These are phyloP conservation scores for Rhizophagus sp. DNA, from an alignment of 192 early-diverging fungal genomes.

Conservation along the genomic window DNA sequence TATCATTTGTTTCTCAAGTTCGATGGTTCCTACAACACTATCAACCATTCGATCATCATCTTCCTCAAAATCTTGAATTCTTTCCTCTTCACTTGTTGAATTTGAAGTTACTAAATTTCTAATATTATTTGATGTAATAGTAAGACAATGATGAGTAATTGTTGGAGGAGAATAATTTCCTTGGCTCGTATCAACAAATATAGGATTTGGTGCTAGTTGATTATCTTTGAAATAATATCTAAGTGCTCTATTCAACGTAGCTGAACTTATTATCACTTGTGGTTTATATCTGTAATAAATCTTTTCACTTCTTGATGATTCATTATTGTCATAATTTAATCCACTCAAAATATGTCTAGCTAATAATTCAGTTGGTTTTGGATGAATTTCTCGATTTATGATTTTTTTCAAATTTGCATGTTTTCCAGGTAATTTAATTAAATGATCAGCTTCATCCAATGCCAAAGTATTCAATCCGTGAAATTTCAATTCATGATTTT, in stretches of 20 bases:
- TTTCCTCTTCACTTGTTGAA: background rate
- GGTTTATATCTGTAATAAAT: constrained; percentile 22
- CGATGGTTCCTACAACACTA: constrained; percentile 43
- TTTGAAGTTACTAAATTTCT: constrained; percentile 43
- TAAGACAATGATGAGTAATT: constrained; percentile 54
- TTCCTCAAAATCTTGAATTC: constrained; percentile 37
- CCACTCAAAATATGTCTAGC: constrained; percentile 33
- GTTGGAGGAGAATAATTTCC: constrained; percentile 38
- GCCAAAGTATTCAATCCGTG: constrained; percentile 40
- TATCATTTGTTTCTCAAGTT: constrained; percentile 42
- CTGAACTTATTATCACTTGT: constrained; percentile 66
- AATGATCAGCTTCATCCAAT: constrained; percentile 59
- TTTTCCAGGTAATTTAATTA: constrained; percentile 51
- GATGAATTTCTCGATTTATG: constrained; percentile 39
- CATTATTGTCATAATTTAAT: background rate
- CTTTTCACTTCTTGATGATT: background rate
- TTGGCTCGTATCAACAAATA: constrained; percentile 60
- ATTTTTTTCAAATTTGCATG: constrained; percentile 47
- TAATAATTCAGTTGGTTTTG: constrained; percentile 49
- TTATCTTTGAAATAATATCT: constrained; percentile 56
- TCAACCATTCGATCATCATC: constrained; percentile 54
- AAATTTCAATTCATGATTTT: constrained; percentile 36
- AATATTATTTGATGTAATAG: constrained; percentile 44
- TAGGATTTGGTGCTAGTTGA: constrained; percentile 54
- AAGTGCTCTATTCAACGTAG: constrained; percentile 70